Evolutionary conservation across 257 asterid genomes (phyloP), one percentile per base, ranked within the genome.

Genomic region (Ehretia macrophylla): DNA sequence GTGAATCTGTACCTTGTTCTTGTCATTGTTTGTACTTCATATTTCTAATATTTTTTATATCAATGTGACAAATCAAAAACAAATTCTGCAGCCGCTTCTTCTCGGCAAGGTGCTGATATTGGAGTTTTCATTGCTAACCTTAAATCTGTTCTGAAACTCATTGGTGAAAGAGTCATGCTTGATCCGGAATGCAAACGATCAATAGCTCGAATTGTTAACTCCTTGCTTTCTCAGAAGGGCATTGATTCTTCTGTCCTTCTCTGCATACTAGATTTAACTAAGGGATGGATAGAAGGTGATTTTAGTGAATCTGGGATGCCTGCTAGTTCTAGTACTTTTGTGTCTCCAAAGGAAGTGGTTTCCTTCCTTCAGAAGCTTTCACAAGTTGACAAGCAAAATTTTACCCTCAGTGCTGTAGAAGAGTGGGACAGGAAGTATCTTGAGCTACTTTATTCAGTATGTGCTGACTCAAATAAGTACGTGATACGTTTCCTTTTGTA

Each of bases 381-480:
- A 45, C 99, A 85, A 77, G 95, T 93, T 22, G 99, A 93, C 66
- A 93, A 85, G 82, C 93, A 76, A 75, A 83, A 73, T 79, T 89
- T 93, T 70, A 72, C 87, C 53, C 65, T 76, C 45, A 75, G 76
- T 75, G 59, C 69, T 66, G 77, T 68, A 4, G 96, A 93, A 71
- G 99, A 93, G 74, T 93, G 99, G 99, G 97, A 89, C 68, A 74
- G 61, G 76, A 89, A 86, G 76, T 89, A 93, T 79, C 96, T 89
- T 61, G 85, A 79, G 58, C 89, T 93, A 77, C 99, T 93, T 42
- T 81, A 89, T 71, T 94, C 90, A 57, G 94, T 93, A 67, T 93
- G 99, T 68, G 91, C 96, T 18, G 96, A 93, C 68, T 72, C 94
- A 52, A 79, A 78, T 68, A 93, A 85, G 99, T 93, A 75, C 59